Percentiles rank a stretch among this genome's conserved stretches.
phyloP scores from a whole-genome alignment of 495 filamentous ascomycete species.

The Talaromyces thailandensis region DNA sequence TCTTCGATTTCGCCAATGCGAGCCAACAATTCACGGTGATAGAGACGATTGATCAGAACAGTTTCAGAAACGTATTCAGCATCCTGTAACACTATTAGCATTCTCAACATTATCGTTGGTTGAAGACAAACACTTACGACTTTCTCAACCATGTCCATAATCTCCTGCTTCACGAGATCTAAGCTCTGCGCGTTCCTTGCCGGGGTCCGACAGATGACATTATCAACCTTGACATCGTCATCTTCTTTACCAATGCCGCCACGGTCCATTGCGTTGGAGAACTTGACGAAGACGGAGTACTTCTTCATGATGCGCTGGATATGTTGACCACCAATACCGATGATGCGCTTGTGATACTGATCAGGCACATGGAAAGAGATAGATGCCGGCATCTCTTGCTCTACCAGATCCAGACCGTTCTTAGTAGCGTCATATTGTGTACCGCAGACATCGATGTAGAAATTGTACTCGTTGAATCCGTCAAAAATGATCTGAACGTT shows the following conservation, averaged over 20 bases:
- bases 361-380: slow-evolving; percentile 99
- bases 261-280: slow-evolving; percentile 98
- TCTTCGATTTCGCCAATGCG: slow-evolving; percentile 85
- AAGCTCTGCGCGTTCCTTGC: slow-evolving; percentile 94
- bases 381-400: slow-evolving; percentile 98
- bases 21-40: slow-evolving; percentile 85
- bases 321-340: slow-evolving; percentile 95
- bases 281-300: slow-evolving; percentile 99
- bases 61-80: slow-evolving; percentile 92
- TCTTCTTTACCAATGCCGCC: slow-evolving; percentile 89
- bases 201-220: slow-evolving; percentile 96
- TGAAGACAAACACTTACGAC: slow-evolving; percentile 45
- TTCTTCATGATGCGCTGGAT: slow-evolving; percentile 99
- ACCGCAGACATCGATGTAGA: slow-evolving; percentile 96
- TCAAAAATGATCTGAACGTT: slow-evolving; percentile 99
- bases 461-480: slow-evolving; percentile 98
- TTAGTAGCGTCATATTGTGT: slow-evolving; percentile 86
- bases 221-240: slow-evolving; percentile 97
- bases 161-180: slow-evolving; percentile 96
- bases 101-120: background rate
- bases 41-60: slow-evolving; percentile 87
- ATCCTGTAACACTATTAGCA: slow-evolving; percentile 41
- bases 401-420: slow-evolving; percentile 81
- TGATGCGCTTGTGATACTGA: slow-evolving; percentile 99
- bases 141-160: slow-evolving; percentile 98